These are phyloP conservation scores for Metschnikowia similis DNA, from an alignment of 805 yeast genomes.

Conservation along the genomic window DNA sequence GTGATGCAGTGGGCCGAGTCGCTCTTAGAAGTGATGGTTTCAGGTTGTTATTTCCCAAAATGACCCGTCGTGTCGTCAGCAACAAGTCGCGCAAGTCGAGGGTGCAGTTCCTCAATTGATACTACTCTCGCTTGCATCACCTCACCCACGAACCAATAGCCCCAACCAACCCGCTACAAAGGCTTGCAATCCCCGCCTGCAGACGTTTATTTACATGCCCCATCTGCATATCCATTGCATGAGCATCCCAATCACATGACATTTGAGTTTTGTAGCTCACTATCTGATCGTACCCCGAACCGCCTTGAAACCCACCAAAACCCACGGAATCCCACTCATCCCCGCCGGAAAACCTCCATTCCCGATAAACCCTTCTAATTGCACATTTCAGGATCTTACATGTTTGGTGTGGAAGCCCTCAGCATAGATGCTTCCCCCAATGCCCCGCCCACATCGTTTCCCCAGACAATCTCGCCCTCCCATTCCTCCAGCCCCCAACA, in stretches of 20 bases:
- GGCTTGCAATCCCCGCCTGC: neutral
- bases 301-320: neutral
- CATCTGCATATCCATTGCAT: neutral
- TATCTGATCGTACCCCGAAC: neutral
- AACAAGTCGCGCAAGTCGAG: neutral
- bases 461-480: constrained; percentile 2
- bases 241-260: neutral
- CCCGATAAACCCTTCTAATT: neutral
- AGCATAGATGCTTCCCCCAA: neutral
- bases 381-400: neutral
- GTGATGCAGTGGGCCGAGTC: too few relatives aligned
- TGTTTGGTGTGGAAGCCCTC: constrained; percentile 3
- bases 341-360: too few relatives aligned
- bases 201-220: neutral
- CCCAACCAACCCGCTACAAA: too few relatives aligned
- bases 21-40: neutral
- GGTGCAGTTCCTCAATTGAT: neutral
- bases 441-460: constrained; percentile 4
- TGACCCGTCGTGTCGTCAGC: neutral
- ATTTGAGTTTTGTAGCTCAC: neutral
- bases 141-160: neutral
- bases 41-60: neutral
- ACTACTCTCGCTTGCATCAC: neutral
- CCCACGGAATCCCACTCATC: neutral
- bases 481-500: neutral